Conservation (phyloP, 371 early-diverging fungal genomes). For the Nematocida ironsii region DNA sequence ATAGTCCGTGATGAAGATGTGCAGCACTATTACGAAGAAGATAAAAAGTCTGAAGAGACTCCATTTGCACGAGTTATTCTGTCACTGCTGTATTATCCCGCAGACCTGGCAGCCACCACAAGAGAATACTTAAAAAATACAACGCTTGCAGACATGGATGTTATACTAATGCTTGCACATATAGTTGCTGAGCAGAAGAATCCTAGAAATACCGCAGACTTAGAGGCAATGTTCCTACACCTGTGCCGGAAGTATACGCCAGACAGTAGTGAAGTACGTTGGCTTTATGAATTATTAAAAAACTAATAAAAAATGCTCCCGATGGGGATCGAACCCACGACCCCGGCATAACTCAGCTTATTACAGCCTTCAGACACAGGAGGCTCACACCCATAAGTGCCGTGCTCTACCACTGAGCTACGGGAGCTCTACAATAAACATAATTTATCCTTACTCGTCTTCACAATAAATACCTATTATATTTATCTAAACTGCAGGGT, state of each 20-base stretch:
- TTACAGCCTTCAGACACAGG: conserved; percentile 54
- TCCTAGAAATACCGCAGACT: conserved; percentile 21
- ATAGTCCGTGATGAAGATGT: conserved; percentile 30
- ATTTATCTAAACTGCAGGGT: too few relatives aligned
- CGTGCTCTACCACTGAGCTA: conserved; percentile 65
- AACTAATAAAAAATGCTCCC: conserved; percentile 61
- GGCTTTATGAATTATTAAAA: conserved; percentile 31
- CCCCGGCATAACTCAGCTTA: conserved; percentile 63
- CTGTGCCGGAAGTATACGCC: conserved; percentile 22
- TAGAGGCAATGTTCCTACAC: conserved; percentile 37
- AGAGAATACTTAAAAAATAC: conserved; percentile 31
- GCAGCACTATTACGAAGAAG: conserved; percentile 22
- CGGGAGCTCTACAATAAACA: conserved; percentile 49
- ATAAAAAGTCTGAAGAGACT: conserved; percentile 43
- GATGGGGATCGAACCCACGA: conserved; percentile 64
- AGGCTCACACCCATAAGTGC: conserved; percentile 61
- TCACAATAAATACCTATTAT: background rate
- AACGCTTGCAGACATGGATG: conserved; percentile 17
- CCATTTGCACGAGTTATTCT: conserved; percentile 8
- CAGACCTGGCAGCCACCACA: background rate
- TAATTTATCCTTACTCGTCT: background rate
- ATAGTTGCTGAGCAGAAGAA: background rate
- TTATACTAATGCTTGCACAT: background rate
- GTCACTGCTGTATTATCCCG: conserved; percentile 13
- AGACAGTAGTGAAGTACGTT: background rate